Evolutionary conservation across 2,329 filamentous ascomycete genomes (phyloP), one percentile per base, ranked within the genome.

Genomic region (Ascocoryne sarcoides): DNA sequence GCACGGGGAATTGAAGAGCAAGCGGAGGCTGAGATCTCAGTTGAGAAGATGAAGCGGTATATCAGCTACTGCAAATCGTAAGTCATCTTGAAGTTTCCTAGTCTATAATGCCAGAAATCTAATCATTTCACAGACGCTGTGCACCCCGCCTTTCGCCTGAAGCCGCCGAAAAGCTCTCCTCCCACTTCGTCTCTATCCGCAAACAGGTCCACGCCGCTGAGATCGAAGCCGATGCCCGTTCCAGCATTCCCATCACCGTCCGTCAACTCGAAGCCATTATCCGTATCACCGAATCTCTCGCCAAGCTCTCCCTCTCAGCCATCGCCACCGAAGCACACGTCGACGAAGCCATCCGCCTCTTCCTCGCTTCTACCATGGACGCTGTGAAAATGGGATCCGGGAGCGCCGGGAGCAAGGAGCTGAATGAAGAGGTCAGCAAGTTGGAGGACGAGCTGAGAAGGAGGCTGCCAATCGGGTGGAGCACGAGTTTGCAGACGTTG

Each of bases 1-100:
- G 84, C 85, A 10, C 79, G 83, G 39, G 84, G 85, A 30, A 67
- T 83, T 0, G 87, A 94, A 54, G 88, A 95, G 55, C 77, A 85
- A 47, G 70, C 79, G 1, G 85, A 94, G 60, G 82, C 87, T 2
- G 90, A 95, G 57, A 89, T 98, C 36, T 76, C 88, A 0, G 84
- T 96, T 2, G 92, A 96, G 38, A 95, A 94, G 67, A 94, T 98
- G 86, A 88, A 88, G 66, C 80, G 89, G 46, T 98, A 96, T 59
- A 84, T 98, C 58, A 93, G 84, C 53, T 98, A 96, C 65, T 96
- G 92, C 74, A 90, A 90, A 65, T 84, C 86, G 79, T 90, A 68
- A 68, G 82, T 71, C 26, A 10, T 39, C 15, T 23, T 32, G 8
- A 28, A 10, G 30, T 30, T 32, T 15, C 18, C 10, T n/a, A 5